Base-by-base conservation (phyloP, 306 rosid species). In the Trifolium fragiferum region DNA sequence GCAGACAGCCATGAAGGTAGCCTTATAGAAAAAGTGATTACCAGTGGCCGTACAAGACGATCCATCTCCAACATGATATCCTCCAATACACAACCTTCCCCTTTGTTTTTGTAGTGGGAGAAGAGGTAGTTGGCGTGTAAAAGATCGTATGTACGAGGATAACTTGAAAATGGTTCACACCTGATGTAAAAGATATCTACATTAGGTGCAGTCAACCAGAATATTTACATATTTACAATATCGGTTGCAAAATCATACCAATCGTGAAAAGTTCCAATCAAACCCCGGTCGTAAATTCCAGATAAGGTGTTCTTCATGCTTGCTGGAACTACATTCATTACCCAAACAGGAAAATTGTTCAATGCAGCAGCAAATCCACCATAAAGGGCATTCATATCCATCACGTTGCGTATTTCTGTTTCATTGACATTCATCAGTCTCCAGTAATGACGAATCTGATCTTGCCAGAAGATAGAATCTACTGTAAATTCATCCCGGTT, bases 61-160 rank as follows among this genome's bases (percentile, higher is more conserved):
- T 94, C 96, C 89, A 94, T 94, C 87, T 94, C 98, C 68, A 91
- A 83, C 90, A 94, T 84, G 83, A 94, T 86, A 85, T 94, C 97
- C 82, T 85, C 97, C 76, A 91, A 57, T 62, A 81, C 65, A 79
- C 96, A 91, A 65, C 88, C 89, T 72, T 89, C 84, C 65, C 84
- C 83, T 18, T 27, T 66, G 65, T 55, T 83, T 82, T 84, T 82
- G 81, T 94, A 90, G 69, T 87, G 88, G 57, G 99, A 87, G 71
- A 90, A 90, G 73, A 92, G 92, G 80, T 72, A 82, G 77, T 86
- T 79, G 57, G 93, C 95, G 64, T 94, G 99, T 87, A 94, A 75
- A 66, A 91, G 82, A 87, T 93, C 96, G 8, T 91, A 94, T 9
- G 97, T 84, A 13, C 97, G 85, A 63, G 99, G 99, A 83, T 94